Conservation (phyloP, 495 filamentous ascomycete genomes). For the Poronia punctata region DNA sequence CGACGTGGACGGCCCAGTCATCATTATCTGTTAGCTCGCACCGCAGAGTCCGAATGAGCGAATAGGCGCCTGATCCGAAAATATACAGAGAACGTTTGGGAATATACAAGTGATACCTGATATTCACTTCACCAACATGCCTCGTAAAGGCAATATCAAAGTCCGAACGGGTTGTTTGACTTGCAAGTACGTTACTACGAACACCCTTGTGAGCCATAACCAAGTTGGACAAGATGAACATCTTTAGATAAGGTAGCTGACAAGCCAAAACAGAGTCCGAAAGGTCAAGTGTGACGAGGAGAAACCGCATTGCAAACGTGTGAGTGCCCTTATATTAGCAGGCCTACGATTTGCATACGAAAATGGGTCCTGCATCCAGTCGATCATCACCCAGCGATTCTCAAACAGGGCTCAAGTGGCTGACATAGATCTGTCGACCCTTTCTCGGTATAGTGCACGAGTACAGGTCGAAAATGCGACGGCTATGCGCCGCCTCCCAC, state of each 20-base stretch:
- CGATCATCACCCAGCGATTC: not conserved
- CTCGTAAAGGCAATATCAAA: slow-evolving; percentile 21
- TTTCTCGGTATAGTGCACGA: slow-evolving; percentile 23
- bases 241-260: too few relatives aligned
- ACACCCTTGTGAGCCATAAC: too few relatives aligned
- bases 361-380: not conserved
- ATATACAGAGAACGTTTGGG: too few relatives aligned
- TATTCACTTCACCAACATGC: too few relatives aligned
- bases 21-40: too few relatives aligned
- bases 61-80: too few relatives aligned
- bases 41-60: too few relatives aligned
- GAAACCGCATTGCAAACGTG: slow-evolving; percentile 38
- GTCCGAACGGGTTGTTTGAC: slow-evolving; percentile 21
- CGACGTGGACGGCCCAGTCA: too few relatives aligned
- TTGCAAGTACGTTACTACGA: slow-evolving; percentile 22
- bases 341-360: too few relatives aligned
- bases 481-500: slow-evolving; percentile 18
- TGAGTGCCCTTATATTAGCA: not conserved
- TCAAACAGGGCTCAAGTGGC: not conserved
- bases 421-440: not conserved
- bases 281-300: slow-evolving; percentile 49
- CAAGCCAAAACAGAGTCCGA: too few relatives aligned
- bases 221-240: too few relatives aligned
- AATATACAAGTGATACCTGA: too few relatives aligned
- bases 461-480: slow-evolving; percentile 43